A percentile compares a stretch with the other conserved stretches of the same genome.
Conservation (phyloP, 768 basidiomycete species). For the Pholiota molesta region DNA sequence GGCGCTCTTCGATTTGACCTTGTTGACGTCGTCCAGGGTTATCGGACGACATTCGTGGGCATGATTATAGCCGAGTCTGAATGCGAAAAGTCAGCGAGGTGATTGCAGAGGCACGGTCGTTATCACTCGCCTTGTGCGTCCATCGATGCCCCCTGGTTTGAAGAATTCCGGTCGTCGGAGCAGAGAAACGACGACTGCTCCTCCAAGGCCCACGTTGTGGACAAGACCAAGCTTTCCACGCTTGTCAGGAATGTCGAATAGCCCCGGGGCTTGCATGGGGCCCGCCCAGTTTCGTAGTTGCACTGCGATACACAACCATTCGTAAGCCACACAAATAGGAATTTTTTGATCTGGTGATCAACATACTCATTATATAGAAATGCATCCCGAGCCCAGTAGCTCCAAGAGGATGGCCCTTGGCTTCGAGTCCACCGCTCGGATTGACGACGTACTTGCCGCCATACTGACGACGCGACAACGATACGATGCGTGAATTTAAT, state of each 20-base stretch:
- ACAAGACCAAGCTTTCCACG: slow-evolving; percentile 81
- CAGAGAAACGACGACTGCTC: slow-evolving; percentile 77
- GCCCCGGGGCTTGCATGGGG: slow-evolving; percentile 77
- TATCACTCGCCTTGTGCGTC: slow-evolving; percentile 56
- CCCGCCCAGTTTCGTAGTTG: slow-evolving; percentile 83
- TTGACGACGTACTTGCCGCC: slow-evolving; percentile 87
- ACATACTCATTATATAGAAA: slow-evolving; percentile 79
- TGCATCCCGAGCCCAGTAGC: slow-evolving; percentile 88
- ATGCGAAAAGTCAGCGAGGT: neutral
- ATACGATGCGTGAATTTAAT: neutral
- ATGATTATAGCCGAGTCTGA: slow-evolving; percentile 81
- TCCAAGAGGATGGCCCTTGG: slow-evolving; percentile 87
- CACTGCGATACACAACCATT: slow-evolving; percentile 43
- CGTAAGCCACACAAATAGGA: neutral
- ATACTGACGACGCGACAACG: slow-evolving; percentile 45
- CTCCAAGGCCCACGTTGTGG: slow-evolving; percentile 84
- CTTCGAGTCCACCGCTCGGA: slow-evolving; percentile 83
- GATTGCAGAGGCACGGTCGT: neutral
- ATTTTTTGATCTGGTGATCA: slow-evolving; percentile 1
- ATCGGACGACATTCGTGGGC: slow-evolving; percentile 66
- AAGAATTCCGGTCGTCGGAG: slow-evolving; percentile 81
- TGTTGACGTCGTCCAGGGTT: slow-evolving; percentile 67
- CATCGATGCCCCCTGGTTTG: slow-evolving; percentile 65
- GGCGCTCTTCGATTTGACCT: slow-evolving; percentile 70
- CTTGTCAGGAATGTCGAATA: slow-evolving; percentile 62